Evolutionary conservation across 176 grass and related monocot genomes (phyloP).

Genomic region (Microstegium vimineum): DNA sequence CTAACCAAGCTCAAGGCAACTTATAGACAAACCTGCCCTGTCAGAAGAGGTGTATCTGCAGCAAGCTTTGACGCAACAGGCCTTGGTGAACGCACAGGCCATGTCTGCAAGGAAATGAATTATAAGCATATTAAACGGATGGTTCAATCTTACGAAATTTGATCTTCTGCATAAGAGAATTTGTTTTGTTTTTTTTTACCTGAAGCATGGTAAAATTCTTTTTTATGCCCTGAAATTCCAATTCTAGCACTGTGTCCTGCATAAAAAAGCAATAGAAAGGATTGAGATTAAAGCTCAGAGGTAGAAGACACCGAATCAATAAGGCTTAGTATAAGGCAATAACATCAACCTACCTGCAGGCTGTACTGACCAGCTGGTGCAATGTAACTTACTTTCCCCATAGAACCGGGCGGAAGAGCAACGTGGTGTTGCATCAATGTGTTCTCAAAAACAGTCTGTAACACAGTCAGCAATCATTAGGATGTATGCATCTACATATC

Average conservation of each 20-base stretch:
- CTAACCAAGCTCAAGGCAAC: not conserved
- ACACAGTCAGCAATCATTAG: too few species aligned
- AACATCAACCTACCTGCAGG: constrained; percentile 47
- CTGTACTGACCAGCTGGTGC: constrained; percentile 81
- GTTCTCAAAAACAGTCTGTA: constrained; percentile 75
- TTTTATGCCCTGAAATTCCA: constrained; percentile 85
- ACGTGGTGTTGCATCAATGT: constrained; percentile 72
- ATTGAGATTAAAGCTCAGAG: too few species aligned
- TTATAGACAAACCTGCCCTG: constrained; percentile 60
- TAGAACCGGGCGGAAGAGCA: constrained; percentile 81
- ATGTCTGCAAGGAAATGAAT: too few species aligned
- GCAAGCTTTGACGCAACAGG: constrained; percentile 81
- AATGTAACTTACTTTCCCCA: constrained; percentile 73
- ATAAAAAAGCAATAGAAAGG: too few species aligned
- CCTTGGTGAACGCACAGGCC: constrained; percentile 85
- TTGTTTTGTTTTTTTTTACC: too few species aligned
- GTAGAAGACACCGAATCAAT: too few species aligned
- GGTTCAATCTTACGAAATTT: too few species aligned
- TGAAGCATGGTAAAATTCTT: constrained; percentile 87
- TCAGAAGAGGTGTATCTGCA: constrained; percentile 83
- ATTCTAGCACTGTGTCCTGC: constrained; percentile 78
- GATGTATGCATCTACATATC: too few species aligned
- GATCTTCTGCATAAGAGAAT: too few species aligned
- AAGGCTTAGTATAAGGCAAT: not conserved
- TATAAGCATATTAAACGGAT: too few species aligned